Conservation (phyloP, 1,284 basidiomycete genomes). For the Ceratobasidium sp. region DNA sequence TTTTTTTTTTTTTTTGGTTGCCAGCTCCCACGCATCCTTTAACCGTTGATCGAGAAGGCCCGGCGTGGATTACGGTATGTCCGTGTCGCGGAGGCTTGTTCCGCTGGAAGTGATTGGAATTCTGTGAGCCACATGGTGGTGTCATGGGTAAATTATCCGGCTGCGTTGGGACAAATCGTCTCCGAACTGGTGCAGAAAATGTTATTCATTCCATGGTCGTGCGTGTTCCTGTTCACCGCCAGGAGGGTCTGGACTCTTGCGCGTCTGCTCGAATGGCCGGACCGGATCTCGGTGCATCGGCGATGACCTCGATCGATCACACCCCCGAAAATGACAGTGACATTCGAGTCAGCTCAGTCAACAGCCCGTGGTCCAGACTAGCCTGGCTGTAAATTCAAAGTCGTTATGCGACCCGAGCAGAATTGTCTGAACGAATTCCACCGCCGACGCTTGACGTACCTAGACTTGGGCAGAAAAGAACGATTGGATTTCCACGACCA, state of each 20-base stretch:
- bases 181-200: neutral
- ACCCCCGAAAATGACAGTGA: neutral
- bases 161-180: neutral
- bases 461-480: too few species aligned
- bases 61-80: neutral
- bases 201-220: neutral
- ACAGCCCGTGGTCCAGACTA: too few species aligned
- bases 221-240: neutral
- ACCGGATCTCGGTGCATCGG: neutral
- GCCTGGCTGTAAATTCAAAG: too few species aligned
- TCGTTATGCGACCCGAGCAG: too few species aligned
- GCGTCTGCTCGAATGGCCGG: too few species aligned
- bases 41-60: conserved; percentile 3
- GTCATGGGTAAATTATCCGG: too few species aligned
- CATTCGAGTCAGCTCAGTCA: neutral
- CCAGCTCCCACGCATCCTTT: conserved; percentile 10
- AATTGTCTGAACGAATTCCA: too few species aligned
- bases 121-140: too few species aligned
- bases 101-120: neutral
- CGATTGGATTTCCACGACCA: too few species aligned
- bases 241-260: neutral
- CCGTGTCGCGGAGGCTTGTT: neutral
- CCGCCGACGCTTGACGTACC: too few species aligned
- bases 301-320: neutral
- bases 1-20: neutral